Evolutionary conservation across 208 protist species (phyloP).

Genomic region (Vickermania spadyakhi): DNA sequence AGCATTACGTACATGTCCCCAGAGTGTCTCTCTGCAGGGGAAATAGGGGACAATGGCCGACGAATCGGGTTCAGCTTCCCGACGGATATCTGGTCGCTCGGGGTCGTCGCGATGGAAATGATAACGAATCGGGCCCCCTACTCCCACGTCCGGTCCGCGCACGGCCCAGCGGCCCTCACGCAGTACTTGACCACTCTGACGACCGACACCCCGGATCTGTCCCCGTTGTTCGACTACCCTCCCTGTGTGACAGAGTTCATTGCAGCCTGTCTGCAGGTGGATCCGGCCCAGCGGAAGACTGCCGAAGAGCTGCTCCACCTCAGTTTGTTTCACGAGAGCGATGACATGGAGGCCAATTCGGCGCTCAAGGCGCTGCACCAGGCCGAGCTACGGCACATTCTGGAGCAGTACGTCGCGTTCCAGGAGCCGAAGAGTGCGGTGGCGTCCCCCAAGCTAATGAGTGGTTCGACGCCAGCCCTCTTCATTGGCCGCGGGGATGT

Average conservation of each 20-base stretch:
- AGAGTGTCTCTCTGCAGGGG: slow-evolving; percentile 77
- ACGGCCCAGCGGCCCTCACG: slow-evolving; percentile 59
- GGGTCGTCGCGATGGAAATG: slow-evolving; percentile 85
- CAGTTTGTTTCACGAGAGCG: slow-evolving; percentile 64
- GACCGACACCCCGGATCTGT: slow-evolving; percentile 76
- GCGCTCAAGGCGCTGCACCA: slow-evolving; percentile 65
- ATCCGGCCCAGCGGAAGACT: slow-evolving; percentile 55
- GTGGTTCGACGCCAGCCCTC: neutral
- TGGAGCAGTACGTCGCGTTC: slow-evolving; percentile 83
- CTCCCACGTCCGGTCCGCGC: slow-evolving; percentile 62
- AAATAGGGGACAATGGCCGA: slow-evolving; percentile 55
- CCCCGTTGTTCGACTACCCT: slow-evolving; percentile 52
- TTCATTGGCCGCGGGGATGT: neutral
- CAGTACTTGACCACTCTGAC: slow-evolving; percentile 65
- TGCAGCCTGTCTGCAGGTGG: slow-evolving; percentile 66
- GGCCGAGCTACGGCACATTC: slow-evolving; percentile 72
- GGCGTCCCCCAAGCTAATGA: neutral
- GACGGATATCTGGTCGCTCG: slow-evolving; percentile 84
- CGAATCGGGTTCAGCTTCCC: slow-evolving; percentile 73
- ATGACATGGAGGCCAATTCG: slow-evolving; percentile 52
- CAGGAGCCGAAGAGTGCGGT: slow-evolving; percentile 43
- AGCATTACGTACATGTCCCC: slow-evolving; percentile 87
- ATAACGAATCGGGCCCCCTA: slow-evolving; percentile 79
- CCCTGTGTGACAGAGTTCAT: slow-evolving; percentile 77
- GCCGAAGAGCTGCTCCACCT: slow-evolving; percentile 64